phyloP scores from a whole-genome alignment of 179 eudicot species.

The Kewa caespitosa region DNA sequence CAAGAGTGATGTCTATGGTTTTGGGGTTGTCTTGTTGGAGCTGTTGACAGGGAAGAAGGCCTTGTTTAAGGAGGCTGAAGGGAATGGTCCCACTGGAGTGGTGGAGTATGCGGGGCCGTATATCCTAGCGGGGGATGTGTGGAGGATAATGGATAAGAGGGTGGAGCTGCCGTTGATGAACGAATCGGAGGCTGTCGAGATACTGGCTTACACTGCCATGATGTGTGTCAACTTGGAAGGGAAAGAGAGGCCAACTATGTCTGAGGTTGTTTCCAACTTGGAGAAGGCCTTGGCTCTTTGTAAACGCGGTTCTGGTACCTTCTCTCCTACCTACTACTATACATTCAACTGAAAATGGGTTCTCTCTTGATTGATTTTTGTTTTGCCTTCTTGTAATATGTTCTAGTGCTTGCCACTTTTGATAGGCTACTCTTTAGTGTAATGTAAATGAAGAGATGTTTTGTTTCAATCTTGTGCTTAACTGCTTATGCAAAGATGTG shows the following conservation, averaged over 20 bases:
- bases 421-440: not conserved
- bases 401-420: not conserved
- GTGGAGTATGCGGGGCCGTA: constrained; percentile 50
- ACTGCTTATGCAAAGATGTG: not conserved
- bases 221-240: constrained; percentile 58
- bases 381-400: not conserved
- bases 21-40: constrained; percentile 58
- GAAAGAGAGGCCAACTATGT: constrained; percentile 52
- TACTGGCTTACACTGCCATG: constrained; percentile 51
- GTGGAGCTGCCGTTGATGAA: constrained; percentile 42
- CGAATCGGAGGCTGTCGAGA: constrained; percentile 58
- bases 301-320: constrained; percentile 41
- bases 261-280: constrained; percentile 54
- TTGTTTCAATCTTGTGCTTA: too few species aligned
- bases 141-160: constrained; percentile 48
- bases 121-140: constrained; percentile 46
- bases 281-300: constrained; percentile 48
- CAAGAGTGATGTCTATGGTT: constrained; percentile 63
- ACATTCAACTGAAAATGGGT: constrained; percentile 22
- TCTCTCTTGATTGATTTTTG: not conserved
- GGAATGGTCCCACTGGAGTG: constrained; percentile 40
- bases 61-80: constrained; percentile 40
- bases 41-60: constrained; percentile 61
- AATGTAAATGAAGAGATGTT: constrained; percentile 11
- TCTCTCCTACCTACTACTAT: constrained; percentile 33